These are phyloP conservation scores for Cladosporium colombiae DNA, from an alignment of 2,329 filamentous ascomycete species.

Conservation along the genomic window DNA sequence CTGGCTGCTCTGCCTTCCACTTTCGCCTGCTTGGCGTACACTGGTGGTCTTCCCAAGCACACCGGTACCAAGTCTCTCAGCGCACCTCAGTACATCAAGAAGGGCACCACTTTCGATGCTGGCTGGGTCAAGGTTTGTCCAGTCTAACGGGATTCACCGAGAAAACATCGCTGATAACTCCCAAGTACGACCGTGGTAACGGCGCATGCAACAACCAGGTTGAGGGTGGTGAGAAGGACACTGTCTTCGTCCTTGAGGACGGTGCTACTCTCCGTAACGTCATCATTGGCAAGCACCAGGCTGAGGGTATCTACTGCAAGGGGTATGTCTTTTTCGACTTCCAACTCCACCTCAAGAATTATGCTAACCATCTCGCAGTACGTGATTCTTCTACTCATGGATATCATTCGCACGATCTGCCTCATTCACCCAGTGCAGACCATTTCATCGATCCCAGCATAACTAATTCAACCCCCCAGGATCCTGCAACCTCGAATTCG, in stretches of 20 bases:
- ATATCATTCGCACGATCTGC: not conserved
- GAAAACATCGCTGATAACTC: too few species aligned
- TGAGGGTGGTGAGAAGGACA: constrained; percentile 48
- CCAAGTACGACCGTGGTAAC: constrained; percentile 40
- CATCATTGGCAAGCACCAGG: constrained; percentile 55
- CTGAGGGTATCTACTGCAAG: constrained; percentile 55
- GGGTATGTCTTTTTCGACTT: constrained; percentile 43
- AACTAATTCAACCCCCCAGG: not conserved
- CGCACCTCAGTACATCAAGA: constrained; percentile 44
- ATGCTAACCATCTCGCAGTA: not conserved
- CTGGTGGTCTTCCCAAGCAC: constrained; percentile 23
- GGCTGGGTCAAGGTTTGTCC: constrained; percentile 32
- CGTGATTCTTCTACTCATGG: not conserved
- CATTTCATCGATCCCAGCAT: not conserved
- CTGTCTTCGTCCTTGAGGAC: constrained; percentile 56
- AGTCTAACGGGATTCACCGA: too few species aligned
- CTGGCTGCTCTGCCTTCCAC: constrained; percentile 30
- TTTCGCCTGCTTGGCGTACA: constrained; percentile 25
- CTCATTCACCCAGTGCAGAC: not conserved
- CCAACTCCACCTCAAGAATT: not conserved
- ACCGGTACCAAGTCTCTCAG: constrained; percentile 22
- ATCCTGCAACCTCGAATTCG: constrained; percentile 7
- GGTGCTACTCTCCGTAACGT: constrained; percentile 56
- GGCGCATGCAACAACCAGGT: constrained; percentile 46
- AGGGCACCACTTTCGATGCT: constrained; percentile 45